Evolutionary conservation across 1,284 basidiomycete genomes (phyloP), one percentile per base, ranked within the genome.

Genomic region (Phylloporus gajari): DNA sequence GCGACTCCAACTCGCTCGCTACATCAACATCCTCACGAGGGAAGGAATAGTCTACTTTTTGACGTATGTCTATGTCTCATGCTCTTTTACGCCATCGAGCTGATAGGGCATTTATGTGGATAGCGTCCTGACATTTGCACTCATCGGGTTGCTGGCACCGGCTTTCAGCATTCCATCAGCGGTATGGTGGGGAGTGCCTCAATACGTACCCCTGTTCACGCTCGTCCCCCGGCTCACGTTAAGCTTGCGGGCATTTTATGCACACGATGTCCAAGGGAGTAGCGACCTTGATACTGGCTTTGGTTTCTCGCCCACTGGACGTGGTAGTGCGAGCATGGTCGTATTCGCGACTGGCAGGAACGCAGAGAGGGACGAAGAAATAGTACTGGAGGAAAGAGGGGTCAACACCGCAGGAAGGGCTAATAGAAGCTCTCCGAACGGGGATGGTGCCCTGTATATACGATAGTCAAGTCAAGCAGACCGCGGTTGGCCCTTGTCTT

Each of bases 21-120:
- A 67, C 27, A 11, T 67, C 53, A 67, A 58, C 19, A 19, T 56
- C n/a, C 53, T 67, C 12, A 44, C 40, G 5, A 7, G 65, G 5
- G 53, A 67, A 9, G 65, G 65, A n/a, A 25, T 42, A 12, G 5
- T 67, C 5, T 67, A 58, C 27, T 67, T 58, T 67, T 27, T 67
- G 21, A 8, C 27, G 53, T 58, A 32, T 6, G 53, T 35, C 12
- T 38, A 30, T 44, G 42, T 46, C n/a, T n/a, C n/a, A n/a, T n/a
- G n/a, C 42, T 63, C 13, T 12, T 27, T 30, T 42, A 6, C 42
- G 2, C 17, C 27, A 13, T 13, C 60, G 17, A 12, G 4, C 27
- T n/a, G n/a, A n/a, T n/a, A n/a, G 11, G 13, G 11, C 15, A 19
- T 21, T 38, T 23, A 63, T 12, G 7, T 30, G 9, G 5, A 44